Percentiles rank a stretch among this genome's conserved stretches.
Conservation (phyloP, 2,329 filamentous ascomycete genomes). For the Botrytis paeoniae region DNA sequence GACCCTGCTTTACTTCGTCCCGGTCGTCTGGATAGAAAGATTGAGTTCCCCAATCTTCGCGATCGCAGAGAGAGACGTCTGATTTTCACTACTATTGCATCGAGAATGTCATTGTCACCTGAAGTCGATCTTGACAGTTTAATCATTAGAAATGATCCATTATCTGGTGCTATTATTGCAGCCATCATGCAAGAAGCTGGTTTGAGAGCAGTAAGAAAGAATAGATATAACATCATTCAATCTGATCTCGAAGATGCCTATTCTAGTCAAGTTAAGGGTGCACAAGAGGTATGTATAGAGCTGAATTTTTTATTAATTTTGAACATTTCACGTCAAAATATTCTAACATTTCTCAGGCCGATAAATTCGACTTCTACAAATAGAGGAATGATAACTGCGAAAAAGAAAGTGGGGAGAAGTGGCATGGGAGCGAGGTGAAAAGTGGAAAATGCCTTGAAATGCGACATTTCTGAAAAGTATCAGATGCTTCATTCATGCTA, state of each 20-base stretch:
- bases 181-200: conserved; percentile 99
- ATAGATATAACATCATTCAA: conserved; percentile 99
- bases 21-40: conserved; percentile 94
- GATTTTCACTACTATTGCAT: conserved; percentile 95
- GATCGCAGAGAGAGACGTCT: conserved; percentile 92
- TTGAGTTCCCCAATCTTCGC: conserved; percentile 93
- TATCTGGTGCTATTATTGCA: conserved; percentile 93
- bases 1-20: conserved; percentile 93
- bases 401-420: neutral
- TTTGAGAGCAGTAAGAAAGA: conserved; percentile 90
- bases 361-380: conserved; percentile 92
- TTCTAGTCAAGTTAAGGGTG: conserved; percentile 90
- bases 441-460: neutral
- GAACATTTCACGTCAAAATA: neutral
- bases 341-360: conserved; percentile 46
- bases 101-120: conserved; percentile 94
- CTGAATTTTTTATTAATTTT: conserved; percentile 31
- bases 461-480: conserved; percentile 11
- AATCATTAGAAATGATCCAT: conserved; percentile 93
- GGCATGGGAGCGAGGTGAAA: neutral
- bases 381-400: conserved; percentile 41
- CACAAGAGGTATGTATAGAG: conserved; percentile 58
- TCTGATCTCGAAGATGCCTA: conserved; percentile 95
- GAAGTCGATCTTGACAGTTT: conserved; percentile 95
- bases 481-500: conserved; percentile 4